Base-by-base conservation (phyloP, 176 grass and related monocot genomes). In the Typha latifolia region DNA sequence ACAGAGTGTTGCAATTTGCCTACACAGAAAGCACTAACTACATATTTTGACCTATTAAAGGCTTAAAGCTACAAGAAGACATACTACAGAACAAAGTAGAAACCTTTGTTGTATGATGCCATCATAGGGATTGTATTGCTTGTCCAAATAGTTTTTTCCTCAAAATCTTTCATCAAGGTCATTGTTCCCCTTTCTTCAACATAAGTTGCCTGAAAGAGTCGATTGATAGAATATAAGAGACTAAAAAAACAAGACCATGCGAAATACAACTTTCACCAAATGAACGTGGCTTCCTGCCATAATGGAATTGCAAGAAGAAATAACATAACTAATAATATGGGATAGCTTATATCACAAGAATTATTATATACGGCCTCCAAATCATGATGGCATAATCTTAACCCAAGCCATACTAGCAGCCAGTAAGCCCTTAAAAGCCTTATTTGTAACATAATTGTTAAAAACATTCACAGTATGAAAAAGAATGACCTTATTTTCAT, bases 31-130 rank as follows among this genome's bases (percentile, higher is more conserved):
- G 48, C 63, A 59, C 72, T 34, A 78, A 27, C 11, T 32, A 74
- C 70, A 37, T 49, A 66, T 70, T 66, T 15, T 23, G 52, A 48
- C 3, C 7, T 24, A 21, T 57, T 57, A 18, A 57, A 2, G 15
- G 19, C 8, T 15, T 20, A 57, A 18, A 21, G 52, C 32, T 68
- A 70, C 59, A 49, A 29, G 23, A 69, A 74, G 12, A 65, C 8
- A 82, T 69, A 57, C 52, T 43, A 63, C 63, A 26, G 32, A 32
- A 79, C 14, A 63, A 47, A 53, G 79, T 29, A 63, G 32, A 11
- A 65, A 96, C 92, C 83, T 91, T 89, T 96, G 79, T 96, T 78
- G 61, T 89, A 96, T 65, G 93, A 96, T 77, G 85, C 88, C 82
- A 91, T 84, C 78, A 96, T 70, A 82, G 93, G 93, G 81, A 96